These are phyloP conservation scores for Ramaria rubella DNA, from an alignment of 768 basidiomycete species.

Conservation along the genomic window DNA sequence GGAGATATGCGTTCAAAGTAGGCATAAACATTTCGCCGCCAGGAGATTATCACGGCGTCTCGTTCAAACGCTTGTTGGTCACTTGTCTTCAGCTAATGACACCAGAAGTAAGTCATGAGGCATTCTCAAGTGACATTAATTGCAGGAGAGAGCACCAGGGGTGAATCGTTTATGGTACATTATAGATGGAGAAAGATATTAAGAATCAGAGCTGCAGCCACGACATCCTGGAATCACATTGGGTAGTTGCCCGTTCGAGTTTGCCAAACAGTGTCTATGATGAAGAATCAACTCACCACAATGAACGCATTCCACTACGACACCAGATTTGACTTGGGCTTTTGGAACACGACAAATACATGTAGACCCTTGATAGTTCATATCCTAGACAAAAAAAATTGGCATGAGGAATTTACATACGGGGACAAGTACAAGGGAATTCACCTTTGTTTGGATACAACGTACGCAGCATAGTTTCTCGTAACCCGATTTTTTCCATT, in stretches of 20 bases:
- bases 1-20: too few relatives aligned
- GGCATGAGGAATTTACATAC: constrained; percentile 46
- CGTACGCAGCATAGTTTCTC: constrained; percentile 96
- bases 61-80: too few relatives aligned
- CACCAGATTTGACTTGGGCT: constrained; percentile 81
- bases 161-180: neutral
- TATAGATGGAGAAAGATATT: neutral
- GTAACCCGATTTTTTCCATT: constrained; percentile 99
- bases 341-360: constrained; percentile 98
- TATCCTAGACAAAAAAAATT: constrained; percentile 57
- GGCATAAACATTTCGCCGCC: too few relatives aligned
- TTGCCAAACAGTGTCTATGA: neutral
- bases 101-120: too few relatives aligned
- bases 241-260: constrained; percentile 6
- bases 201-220: constrained; percentile 84
- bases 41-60: too few relatives aligned
- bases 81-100: too few relatives aligned
- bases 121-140: too few relatives aligned
- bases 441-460: constrained; percentile 89
- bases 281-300: constrained; percentile 61
- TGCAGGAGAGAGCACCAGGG: neutral
- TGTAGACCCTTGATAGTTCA: constrained; percentile 98
- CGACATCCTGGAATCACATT: constrained; percentile 57
- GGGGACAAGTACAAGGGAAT: constrained; percentile 22
- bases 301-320: constrained; percentile 93